Conservation (phyloP, 331 rosid species). For the Acacia concinna region DNA sequence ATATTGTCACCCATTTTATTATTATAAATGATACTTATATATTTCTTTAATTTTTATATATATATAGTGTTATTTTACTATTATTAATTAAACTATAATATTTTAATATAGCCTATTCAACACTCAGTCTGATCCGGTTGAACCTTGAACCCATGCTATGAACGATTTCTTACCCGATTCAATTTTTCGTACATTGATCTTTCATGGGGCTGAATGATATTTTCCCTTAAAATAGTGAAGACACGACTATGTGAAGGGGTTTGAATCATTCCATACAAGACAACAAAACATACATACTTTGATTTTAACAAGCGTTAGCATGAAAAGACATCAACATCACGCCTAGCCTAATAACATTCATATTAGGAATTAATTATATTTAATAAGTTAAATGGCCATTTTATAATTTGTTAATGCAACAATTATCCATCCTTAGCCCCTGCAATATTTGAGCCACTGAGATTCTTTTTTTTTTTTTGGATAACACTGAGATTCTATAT, state of each 20-base stretch:
- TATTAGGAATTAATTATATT: not conserved
- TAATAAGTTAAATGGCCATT: not conserved
- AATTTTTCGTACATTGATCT: too few relatives aligned
- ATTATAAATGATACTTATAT: too few relatives aligned
- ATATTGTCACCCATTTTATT: too few relatives aligned
- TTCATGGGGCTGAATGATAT: too few relatives aligned
- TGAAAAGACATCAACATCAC: not conserved
- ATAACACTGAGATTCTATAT: not conserved
- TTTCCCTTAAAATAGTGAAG: conserved; percentile 4
- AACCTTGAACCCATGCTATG: too few relatives aligned
- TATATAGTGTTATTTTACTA: too few relatives aligned
- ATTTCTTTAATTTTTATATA: too few relatives aligned
- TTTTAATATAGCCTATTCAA: too few relatives aligned
- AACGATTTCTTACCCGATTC: too few relatives aligned
- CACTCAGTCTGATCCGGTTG: too few relatives aligned
- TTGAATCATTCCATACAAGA: not conserved
- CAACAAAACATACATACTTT: not conserved
- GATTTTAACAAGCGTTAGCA: not conserved
- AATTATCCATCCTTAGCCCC: not conserved
- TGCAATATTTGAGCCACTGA: not conserved
- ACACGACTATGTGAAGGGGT: not conserved
- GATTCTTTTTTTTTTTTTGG: too few relatives aligned
- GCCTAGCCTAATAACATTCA: not conserved
- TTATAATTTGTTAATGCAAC: not conserved
- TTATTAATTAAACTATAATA: too few relatives aligned